phyloP scores from a whole-genome alignment of 768 basidiomycete genomes.

The Serendipita sp. region DNA sequence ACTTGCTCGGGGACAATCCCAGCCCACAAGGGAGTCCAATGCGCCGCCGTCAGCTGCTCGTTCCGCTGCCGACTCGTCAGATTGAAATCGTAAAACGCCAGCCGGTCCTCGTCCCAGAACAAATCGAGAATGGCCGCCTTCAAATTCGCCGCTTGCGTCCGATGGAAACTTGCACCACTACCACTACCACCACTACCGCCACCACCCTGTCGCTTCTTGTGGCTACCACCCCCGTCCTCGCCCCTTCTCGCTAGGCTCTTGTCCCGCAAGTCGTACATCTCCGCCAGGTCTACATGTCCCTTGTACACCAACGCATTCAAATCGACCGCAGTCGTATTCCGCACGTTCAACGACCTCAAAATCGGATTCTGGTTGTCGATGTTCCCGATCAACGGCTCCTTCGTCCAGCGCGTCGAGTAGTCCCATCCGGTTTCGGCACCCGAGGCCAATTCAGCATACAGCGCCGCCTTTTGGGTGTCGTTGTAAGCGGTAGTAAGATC shows the following conservation, averaged over 20 bases:
- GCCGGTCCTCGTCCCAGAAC: constrained; percentile 63
- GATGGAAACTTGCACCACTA: constrained; percentile 30
- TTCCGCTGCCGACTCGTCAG: constrained; percentile 49
- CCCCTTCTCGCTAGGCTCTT: not conserved
- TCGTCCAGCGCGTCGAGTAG: constrained; percentile 28
- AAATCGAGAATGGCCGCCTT: constrained; percentile 68
- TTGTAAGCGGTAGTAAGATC: constrained; percentile 38
- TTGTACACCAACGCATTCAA: constrained; percentile 76
- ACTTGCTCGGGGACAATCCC: constrained; percentile 69
- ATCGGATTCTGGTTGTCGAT: constrained; percentile 31
- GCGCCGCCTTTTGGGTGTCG: constrained; percentile 36
- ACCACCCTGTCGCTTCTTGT: not conserved
- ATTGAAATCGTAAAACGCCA: constrained; percentile 91
- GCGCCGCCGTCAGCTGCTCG: constrained; percentile 52
- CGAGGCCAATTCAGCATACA: constrained; percentile 80
- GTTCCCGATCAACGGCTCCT: constrained; percentile 26
- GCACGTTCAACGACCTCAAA: constrained; percentile 56
- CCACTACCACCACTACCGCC: too few relatives aligned
- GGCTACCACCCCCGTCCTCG: not conserved
- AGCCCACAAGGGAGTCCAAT: constrained; percentile 77
- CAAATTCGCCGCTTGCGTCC: constrained; percentile 37
- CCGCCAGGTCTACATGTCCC: constrained; percentile 42
- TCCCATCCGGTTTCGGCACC: constrained; percentile 69
- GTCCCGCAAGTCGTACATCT: constrained; percentile 30
- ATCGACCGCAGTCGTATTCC: constrained; percentile 53